phyloP scores from a whole-genome alignment of 495 filamentous ascomycete species.

The Penicillium arizonense region DNA sequence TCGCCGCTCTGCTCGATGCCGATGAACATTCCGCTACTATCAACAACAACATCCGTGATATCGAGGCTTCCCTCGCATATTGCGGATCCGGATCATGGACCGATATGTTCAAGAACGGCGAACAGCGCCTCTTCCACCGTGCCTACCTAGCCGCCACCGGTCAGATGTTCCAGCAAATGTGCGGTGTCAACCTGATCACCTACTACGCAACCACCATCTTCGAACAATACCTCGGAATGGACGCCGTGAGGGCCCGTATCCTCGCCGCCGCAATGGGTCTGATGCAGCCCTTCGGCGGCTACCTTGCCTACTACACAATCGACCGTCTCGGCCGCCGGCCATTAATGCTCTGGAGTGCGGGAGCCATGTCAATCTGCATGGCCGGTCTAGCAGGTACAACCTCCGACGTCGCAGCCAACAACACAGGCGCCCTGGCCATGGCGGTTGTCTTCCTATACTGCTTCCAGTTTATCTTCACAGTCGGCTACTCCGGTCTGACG shows the following conservation, averaged over 20 bases:
- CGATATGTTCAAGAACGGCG: conserved; percentile 22
- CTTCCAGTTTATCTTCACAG: conserved; percentile 45
- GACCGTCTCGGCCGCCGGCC: conserved; percentile 69
- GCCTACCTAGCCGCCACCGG: conserved; percentile 28
- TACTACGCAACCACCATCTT: conserved; percentile 60
- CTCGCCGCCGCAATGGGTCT: conserved; percentile 74
- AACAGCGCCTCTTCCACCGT: conserved; percentile 23
- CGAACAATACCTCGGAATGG: conserved; percentile 54
- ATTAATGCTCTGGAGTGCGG: conserved; percentile 56
- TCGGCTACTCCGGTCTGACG: conserved; percentile 63
- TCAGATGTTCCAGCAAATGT: conserved; percentile 54
- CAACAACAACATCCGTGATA: conserved; percentile 26
- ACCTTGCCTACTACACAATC: conserved; percentile 72
- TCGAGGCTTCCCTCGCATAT: conserved; percentile 31
- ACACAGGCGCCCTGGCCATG: conserved; percentile 34
- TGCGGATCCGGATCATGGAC: conserved; percentile 14
- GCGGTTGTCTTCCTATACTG: conserved; percentile 41
- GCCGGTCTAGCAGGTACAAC: conserved; percentile 48
- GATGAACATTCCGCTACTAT: conserved; percentile 25
- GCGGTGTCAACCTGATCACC: conserved; percentile 59
- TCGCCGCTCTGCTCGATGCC: conserved; percentile 27
- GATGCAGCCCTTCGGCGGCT: conserved; percentile 71
- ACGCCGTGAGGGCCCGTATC: conserved; percentile 78
- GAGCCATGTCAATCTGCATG: conserved; percentile 62
- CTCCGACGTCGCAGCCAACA: conserved; percentile 28